Evolutionary conservation across 129 eudicot species (phyloP).

Genomic region (Artemisia annua): DNA sequence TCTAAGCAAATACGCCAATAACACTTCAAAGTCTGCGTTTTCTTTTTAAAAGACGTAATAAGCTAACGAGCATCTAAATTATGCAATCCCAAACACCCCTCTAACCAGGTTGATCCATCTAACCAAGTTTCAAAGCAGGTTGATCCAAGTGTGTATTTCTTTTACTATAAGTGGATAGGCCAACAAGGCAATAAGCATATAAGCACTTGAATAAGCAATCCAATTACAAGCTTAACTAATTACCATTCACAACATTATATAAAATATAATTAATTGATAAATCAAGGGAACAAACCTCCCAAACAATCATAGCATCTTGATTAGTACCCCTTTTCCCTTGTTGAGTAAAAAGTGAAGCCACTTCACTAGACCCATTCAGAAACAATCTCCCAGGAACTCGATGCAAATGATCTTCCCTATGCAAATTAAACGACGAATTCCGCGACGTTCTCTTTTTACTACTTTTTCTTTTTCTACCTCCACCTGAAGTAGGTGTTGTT

Average conservation of each 20-base stretch:
- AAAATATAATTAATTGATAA: neutral
- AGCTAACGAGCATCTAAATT: no score
- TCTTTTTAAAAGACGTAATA: no score
- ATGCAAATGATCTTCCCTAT: constrained; percentile 71
- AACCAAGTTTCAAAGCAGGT: no score
- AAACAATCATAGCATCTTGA: constrained; percentile 76
- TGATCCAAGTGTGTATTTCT: no score
- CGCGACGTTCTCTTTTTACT: constrained; percentile 54
- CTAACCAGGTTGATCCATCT: no score
- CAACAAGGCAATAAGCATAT: no score
- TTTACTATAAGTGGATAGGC: no score
- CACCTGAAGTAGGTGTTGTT: constrained; percentile 25
- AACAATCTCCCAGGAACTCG: constrained; percentile 74
- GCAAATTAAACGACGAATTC: constrained; percentile 66
- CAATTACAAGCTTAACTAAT: neutral
- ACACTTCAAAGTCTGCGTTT: no score
- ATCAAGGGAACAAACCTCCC: no score
- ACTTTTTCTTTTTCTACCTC: constrained; percentile 47
- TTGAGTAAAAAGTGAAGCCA: constrained; percentile 79
- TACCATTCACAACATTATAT: neutral
- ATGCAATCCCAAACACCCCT: no score
- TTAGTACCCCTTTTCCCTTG: constrained; percentile 98
- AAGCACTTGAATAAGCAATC: no score
- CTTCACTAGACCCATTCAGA: constrained; percentile 78
- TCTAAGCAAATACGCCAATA: no score